phyloP scores from a whole-genome alignment of 2,329 filamentous ascomycete genomes.

The Claviceps sp. region DNA sequence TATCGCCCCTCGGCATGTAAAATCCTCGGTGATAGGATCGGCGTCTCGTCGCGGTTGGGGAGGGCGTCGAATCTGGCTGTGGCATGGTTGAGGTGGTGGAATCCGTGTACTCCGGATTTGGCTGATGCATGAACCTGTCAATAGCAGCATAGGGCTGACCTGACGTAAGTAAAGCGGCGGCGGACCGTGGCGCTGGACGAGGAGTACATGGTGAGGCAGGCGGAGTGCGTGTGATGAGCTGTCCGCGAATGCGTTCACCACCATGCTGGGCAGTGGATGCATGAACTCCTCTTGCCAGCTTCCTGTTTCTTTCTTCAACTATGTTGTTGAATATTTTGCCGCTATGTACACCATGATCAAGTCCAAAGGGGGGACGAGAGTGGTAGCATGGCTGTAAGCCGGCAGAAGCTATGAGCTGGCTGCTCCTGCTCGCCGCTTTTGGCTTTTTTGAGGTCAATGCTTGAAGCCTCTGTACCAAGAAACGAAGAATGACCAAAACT shows the following conservation, averaged over 20 bases:
- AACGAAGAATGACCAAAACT: conserved; percentile 21
- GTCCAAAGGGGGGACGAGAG: conserved; percentile 12
- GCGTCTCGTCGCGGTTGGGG: conserved; percentile 22
- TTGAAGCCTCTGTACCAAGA: conserved; percentile 14
- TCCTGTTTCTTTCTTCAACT: conserved; percentile 1
- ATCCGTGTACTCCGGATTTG: conserved; percentile 35
- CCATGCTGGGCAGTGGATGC: background rate
- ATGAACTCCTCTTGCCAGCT: background rate
- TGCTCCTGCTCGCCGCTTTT: conserved; percentile 1
- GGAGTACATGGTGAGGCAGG: conserved; percentile 37
- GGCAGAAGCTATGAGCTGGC: conserved; percentile 6
- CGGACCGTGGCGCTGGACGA: conserved; percentile 26
- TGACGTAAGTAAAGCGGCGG: conserved; percentile 28
- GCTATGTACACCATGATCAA: conserved; percentile 14
- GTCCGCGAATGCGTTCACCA: conserved; percentile 15
- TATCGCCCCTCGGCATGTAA: conserved; percentile 24
- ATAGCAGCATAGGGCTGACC: conserved; percentile 17
- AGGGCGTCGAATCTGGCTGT: conserved; percentile 13
- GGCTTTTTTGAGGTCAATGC: background rate
- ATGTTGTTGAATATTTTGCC: background rate
- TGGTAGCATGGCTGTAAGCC: background rate
- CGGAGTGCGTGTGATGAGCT: conserved; percentile 24
- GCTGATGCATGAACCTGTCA: conserved; percentile 31
- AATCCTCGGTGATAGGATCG: conserved; percentile 30
- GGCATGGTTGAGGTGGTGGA: conserved; percentile 18